Percentiles rank a stretch among this genome's conserved stretches.
These are phyloP conservation scores for Pouteria glomerata DNA, from an alignment of 148 eudicot genomes.

Conservation along the genomic window DNA sequence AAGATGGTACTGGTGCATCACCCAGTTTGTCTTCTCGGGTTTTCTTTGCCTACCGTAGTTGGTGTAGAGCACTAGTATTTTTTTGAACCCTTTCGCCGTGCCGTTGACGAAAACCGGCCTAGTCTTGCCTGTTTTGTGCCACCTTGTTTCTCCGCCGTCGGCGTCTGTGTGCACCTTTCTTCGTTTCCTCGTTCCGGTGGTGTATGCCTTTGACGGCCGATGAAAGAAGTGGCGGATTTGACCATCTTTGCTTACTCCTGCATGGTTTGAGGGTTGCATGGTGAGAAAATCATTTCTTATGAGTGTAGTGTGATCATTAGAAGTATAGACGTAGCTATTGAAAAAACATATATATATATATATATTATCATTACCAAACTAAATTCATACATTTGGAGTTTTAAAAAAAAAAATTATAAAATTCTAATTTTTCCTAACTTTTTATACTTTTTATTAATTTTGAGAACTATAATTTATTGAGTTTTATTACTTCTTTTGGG, in stretches of 20 bases:
- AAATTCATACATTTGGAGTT: too few relatives aligned
- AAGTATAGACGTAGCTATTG: too few relatives aligned
- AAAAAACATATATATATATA: background rate
- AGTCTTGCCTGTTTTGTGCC: slow-evolving; percentile 98
- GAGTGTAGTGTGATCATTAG: too few relatives aligned
- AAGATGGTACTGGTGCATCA: slow-evolving; percentile 95
- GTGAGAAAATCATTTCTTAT: background rate
- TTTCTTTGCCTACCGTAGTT: slow-evolving; percentile 83
- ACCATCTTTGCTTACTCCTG: slow-evolving; percentile 89
- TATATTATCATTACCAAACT: too few relatives aligned
- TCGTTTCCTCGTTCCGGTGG: slow-evolving; percentile 86
- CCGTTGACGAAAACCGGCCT: slow-evolving; percentile 51
- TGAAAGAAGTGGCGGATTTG: slow-evolving; percentile 84
- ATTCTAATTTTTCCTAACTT: too few relatives aligned
- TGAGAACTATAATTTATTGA: too few relatives aligned
- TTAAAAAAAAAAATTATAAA: too few relatives aligned
- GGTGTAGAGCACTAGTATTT: slow-evolving; percentile 86
- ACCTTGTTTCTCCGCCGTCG: slow-evolving; percentile 74
- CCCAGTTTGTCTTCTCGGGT: slow-evolving; percentile 95
- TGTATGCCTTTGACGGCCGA: slow-evolving; percentile 92
- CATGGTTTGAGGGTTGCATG: background rate
- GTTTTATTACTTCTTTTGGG: too few relatives aligned
- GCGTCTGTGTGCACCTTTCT: slow-evolving; percentile 71
- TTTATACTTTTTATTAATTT: too few relatives aligned
- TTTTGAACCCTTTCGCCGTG: slow-evolving; percentile 62